These are phyloP conservation scores for Umbellularia californica DNA, from an alignment of 164 flowering plant genomes.

Conservation along the genomic window DNA sequence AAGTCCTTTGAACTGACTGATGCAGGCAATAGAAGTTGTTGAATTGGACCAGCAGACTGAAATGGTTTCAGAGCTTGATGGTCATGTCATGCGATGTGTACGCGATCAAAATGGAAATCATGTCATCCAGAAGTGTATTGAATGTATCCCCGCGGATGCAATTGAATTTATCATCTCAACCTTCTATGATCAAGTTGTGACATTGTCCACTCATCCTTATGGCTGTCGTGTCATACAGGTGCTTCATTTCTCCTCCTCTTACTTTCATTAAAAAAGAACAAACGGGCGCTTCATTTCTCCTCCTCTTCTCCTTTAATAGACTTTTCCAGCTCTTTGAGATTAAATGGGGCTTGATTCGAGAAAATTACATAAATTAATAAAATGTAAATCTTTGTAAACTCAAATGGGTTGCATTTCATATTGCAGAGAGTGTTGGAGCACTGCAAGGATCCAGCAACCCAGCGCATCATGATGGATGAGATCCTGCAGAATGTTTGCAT, in stretches of 20 bases:
- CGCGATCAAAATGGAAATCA: constrained; percentile 94
- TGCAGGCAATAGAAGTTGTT: constrained; percentile 87
- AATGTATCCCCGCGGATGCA: constrained; percentile 55
- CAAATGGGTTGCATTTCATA: too few relatives aligned
- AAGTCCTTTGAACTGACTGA: too few relatives aligned
- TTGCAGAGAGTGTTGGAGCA: constrained; percentile 78
- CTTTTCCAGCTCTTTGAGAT: too few relatives aligned
- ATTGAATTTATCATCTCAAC: constrained; percentile 69
- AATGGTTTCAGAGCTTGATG: constrained; percentile 78
- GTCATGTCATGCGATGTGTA: constrained; percentile 79
- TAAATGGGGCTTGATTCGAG: too few relatives aligned
- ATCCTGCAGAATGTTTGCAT: constrained; percentile 55
- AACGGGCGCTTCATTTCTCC: constrained; percentile 43
- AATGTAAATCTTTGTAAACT: too few relatives aligned
- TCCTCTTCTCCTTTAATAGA: not conserved
- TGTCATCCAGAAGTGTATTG: constrained; percentile 89
- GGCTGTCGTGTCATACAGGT: constrained; percentile 99
- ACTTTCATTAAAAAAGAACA: too few relatives aligned
- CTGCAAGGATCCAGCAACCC: constrained; percentile 47
- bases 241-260: not conserved
- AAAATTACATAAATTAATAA: too few relatives aligned
- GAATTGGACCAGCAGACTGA: constrained; percentile 69
- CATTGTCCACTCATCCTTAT: constrained; percentile 85
- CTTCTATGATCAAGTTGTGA: constrained; percentile 68
- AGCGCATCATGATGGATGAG: constrained; percentile 61